Evolutionary conservation across 1,139 yeast genomes (phyloP).

Genomic region (Nakaseomyces nivariensis): DNA sequence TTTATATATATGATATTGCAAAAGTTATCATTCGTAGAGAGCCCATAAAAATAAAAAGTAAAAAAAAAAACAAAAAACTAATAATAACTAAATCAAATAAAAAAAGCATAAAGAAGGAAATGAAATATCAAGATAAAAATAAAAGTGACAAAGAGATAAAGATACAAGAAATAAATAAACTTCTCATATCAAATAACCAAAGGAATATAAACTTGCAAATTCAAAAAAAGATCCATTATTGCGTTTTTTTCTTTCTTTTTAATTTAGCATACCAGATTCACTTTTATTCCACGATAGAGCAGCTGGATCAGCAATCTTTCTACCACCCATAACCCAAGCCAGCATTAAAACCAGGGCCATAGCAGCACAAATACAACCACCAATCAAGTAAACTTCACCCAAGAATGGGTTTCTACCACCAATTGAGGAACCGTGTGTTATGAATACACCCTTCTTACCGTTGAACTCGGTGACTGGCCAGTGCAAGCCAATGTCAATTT

Average conservation of each 20-base stretch:
- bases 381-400: constrained; percentile 57
- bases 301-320: constrained; percentile 27
- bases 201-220: neutral
- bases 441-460: constrained; percentile 57
- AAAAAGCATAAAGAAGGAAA: neutral
- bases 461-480: constrained; percentile 63
- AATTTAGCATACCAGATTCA: neutral
- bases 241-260: neutral
- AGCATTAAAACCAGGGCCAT: constrained; percentile 39
- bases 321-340: constrained; percentile 37
- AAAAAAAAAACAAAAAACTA: neutral
- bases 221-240: no score
- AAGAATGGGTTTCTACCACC: constrained; percentile 64
- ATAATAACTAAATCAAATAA: neutral
- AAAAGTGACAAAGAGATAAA: neutral
- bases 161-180: neutral
- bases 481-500: constrained; percentile 49
- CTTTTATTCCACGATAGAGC: constrained; percentile 25
- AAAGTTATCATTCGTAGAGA: no score
- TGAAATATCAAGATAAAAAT: neutral
- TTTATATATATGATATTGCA: no score
- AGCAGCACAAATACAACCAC: constrained; percentile 45
- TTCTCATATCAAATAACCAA: neutral
- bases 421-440: constrained; percentile 56
- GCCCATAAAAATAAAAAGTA: no score